Percentiles rank a stretch among this genome's conserved stretches.
These are phyloP conservation scores for Suhomyces chickasaworum DNA, from an alignment of 1,139 yeast genomes.

Conservation along the genomic window DNA sequence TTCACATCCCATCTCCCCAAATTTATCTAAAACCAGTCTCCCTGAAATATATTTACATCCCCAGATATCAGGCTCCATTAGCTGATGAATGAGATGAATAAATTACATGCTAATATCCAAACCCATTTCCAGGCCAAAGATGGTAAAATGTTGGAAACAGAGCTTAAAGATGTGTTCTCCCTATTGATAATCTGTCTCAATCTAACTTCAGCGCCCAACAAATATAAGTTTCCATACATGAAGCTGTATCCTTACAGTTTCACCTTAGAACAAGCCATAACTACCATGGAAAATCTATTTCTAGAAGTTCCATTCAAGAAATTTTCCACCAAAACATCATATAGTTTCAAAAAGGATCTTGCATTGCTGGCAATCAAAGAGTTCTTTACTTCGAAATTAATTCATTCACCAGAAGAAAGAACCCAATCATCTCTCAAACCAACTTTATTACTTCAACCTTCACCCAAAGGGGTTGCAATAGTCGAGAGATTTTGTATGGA, in stretches of 20 bases:
- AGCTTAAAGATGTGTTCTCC: slow-evolving; percentile 59
- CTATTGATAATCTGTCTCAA: slow-evolving; percentile 52
- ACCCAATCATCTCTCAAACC: slow-evolving; percentile 53
- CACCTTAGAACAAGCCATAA: slow-evolving; percentile 52
- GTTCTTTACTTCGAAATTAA: slow-evolving; percentile 65
- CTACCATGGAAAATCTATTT: slow-evolving; percentile 50
- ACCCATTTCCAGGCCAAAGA: slow-evolving; percentile 49
- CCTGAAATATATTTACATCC: no score
- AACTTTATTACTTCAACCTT: slow-evolving; percentile 65
- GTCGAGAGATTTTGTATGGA: slow-evolving; percentile 60
- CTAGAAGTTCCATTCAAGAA: slow-evolving; percentile 49
- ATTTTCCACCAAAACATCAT: slow-evolving; percentile 62
- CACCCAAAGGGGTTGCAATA: slow-evolving; percentile 86
- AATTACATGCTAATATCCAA: slow-evolving; percentile 46
- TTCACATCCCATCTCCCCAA: no score
- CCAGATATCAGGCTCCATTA: neutral
- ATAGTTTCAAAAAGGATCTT: slow-evolving; percentile 54
- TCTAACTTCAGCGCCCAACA: slow-evolving; percentile 21
- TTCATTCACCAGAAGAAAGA: slow-evolving; percentile 79
- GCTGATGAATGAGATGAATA: slow-evolving; percentile 12
- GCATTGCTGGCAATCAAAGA: slow-evolving; percentile 53
- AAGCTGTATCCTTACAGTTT: slow-evolving; percentile 55
- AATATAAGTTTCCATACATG: slow-evolving; percentile 13
- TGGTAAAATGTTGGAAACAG: slow-evolving; percentile 56
- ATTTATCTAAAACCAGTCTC: no score